These are phyloP conservation scores for Neospermospora avenae DNA, from an alignment of 2,329 filamentous ascomycete genomes.

Conservation along the genomic window DNA sequence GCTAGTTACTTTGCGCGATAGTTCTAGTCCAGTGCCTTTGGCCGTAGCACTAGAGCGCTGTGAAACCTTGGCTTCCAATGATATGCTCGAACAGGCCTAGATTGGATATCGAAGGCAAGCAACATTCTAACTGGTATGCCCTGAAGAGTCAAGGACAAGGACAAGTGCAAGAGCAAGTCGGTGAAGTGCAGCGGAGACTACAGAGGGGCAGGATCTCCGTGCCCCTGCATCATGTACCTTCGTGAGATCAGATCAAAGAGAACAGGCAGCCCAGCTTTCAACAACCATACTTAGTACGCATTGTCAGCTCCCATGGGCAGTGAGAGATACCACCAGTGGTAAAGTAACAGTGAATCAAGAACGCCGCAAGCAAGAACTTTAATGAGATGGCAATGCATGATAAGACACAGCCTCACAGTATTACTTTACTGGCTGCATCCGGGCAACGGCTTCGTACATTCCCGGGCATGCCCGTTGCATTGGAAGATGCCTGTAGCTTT, in stretches of 20 bases:
- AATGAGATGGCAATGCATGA: neutral
- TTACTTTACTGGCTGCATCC: neutral
- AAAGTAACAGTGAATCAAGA: neutral
- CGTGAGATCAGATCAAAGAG: too few relatives aligned
- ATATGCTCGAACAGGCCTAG: neutral
- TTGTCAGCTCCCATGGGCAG: neutral
- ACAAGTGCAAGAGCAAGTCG: neutral
- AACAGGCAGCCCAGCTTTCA: neutral
- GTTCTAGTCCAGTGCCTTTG: neutral
- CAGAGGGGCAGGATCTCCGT: slow-evolving; percentile 3
- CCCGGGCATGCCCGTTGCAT: neutral
- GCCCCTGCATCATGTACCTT: slow-evolving; percentile 11
- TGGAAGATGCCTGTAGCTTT: neutral
- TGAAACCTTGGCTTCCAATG: neutral
- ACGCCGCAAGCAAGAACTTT: neutral
- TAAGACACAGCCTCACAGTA: neutral
- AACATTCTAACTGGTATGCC: too few relatives aligned
- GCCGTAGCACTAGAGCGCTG: neutral
- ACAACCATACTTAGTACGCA: too few relatives aligned
- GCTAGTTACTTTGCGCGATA: slow-evolving; percentile 5
- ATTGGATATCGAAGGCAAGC: too few relatives aligned
- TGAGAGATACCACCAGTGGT: neutral
- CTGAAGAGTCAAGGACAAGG: neutral
- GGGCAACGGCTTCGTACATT: neutral
- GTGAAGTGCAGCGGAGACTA: neutral